These are phyloP conservation scores for Maudiozyma pseudohumilis DNA, from an alignment of 805 yeast species.

Conservation along the genomic window DNA sequence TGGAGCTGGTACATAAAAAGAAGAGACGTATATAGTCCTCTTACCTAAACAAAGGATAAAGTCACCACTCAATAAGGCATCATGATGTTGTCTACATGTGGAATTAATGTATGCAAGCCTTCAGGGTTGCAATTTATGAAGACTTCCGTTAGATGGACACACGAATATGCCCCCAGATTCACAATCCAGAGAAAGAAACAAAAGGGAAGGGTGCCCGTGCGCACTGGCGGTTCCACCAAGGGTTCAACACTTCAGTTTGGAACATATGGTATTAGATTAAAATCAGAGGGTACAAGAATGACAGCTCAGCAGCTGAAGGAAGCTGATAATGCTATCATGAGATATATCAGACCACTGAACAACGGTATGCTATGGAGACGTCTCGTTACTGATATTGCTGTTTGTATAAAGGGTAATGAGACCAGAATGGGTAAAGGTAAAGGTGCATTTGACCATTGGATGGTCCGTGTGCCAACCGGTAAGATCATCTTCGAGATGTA, in stretches of 20 bases:
- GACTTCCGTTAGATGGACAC: constrained; percentile 36
- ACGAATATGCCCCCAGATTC: constrained; percentile 71
- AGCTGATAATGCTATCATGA: constrained; percentile 78
- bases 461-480: constrained; percentile 91
- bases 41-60: too few relatives aligned
- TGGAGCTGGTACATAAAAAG: too few relatives aligned
- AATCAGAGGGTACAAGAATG: constrained; percentile 78
- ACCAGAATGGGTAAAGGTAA: constrained; percentile 99
- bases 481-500: constrained; percentile 79
- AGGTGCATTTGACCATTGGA: constrained; percentile 97
- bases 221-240: constrained; percentile 87
- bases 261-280: constrained; percentile 73
- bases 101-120: neutral
- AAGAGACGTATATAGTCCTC: too few relatives aligned
- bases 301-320: constrained; percentile 83
- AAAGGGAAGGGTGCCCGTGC: constrained; percentile 89
- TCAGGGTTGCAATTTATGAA: constrained; percentile 24
- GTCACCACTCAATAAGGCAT: too few relatives aligned
- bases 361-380: constrained; percentile 68
- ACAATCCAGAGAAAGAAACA: constrained; percentile 57
- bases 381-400: constrained; percentile 75
- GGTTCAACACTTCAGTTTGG: constrained; percentile 82
- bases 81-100: neutral
- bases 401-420: constrained; percentile 94
- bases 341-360: constrained; percentile 64